These are phyloP conservation scores for Rhododendron ferrugineum DNA, from an alignment of 148 eudicot species.

Conservation along the genomic window DNA sequence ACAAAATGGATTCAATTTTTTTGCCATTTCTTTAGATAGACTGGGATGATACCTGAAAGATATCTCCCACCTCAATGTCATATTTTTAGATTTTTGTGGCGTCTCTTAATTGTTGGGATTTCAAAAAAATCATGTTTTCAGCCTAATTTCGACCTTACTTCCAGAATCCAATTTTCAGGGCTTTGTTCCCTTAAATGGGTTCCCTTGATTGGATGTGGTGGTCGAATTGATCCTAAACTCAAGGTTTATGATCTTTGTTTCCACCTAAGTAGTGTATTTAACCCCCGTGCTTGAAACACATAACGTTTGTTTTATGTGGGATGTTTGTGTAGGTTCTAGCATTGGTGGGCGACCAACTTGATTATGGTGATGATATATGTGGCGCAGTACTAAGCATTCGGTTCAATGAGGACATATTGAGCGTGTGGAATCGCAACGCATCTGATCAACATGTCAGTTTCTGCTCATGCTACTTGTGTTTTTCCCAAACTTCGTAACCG, in stretches of 20 bases:
- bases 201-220: no score
- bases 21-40: not conserved
- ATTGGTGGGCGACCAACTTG: constrained; percentile 85
- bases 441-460: constrained; percentile 72
- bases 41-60: not conserved
- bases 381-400: constrained; percentile 89
- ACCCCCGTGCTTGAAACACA: not conserved
- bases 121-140: not conserved
- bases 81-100: not conserved
- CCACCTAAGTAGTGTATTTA: not conserved
- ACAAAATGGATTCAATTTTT: not conserved
- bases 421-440: constrained; percentile 91
- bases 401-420: constrained; percentile 83
- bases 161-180: not conserved
- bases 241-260: not conserved
- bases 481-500: not conserved
- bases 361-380: constrained; percentile 76
- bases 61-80: not conserved
- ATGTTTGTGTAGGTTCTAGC: constrained; percentile 59
- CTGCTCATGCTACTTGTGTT: not conserved
- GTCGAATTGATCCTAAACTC: not conserved
- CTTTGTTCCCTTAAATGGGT: not conserved
- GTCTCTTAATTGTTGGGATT: not conserved
- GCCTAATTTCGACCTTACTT: not conserved
- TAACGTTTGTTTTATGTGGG: not conserved